Conservation (phyloP, 2,329 filamentous ascomycete species). For the Truncatella angustata region DNA sequence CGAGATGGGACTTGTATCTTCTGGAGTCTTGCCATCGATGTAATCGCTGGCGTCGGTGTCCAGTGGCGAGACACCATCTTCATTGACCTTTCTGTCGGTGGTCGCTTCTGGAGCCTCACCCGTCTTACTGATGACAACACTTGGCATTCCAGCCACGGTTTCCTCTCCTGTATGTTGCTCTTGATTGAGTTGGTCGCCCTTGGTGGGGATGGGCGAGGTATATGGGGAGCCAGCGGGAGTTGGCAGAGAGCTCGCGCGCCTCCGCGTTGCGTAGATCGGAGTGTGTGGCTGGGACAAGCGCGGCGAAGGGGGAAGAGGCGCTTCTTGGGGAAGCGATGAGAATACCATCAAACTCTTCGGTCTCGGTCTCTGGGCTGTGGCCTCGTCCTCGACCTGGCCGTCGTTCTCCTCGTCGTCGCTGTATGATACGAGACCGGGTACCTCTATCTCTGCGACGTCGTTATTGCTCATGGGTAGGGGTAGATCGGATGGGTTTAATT, state of each 20-base stretch:
- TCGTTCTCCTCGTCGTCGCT: conserved; percentile 61
- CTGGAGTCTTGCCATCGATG: conserved; percentile 5
- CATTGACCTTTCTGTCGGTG: background rate
- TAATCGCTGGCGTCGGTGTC: conserved; percentile 10
- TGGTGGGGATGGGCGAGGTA: conserved; percentile 15
- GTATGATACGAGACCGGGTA: conserved; percentile 64
- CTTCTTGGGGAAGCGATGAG: conserved; percentile 10
- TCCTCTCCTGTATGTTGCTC: background rate
- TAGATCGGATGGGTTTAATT: conserved; percentile 53
- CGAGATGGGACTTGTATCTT: conserved; percentile 11
- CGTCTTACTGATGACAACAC: background rate
- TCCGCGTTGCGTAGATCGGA: conserved; percentile 27
- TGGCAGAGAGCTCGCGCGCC: conserved; percentile 50
- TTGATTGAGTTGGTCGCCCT: conserved; percentile 10
- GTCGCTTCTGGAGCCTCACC: background rate
- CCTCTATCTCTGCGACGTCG: conserved; percentile 78
- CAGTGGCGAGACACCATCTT: conserved; percentile 9
- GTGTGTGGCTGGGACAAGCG: conserved; percentile 31
- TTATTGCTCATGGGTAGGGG: conserved; percentile 66
- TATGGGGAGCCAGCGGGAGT: conserved; percentile 30
- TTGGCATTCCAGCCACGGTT: background rate
- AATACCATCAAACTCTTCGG: conserved; percentile 27
- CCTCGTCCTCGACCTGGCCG: conserved; percentile 34
- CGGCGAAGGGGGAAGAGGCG: conserved; percentile 35
- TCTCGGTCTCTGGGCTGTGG: background rate